phyloP scores from a whole-genome alignment of 306 rosid species.

The Cicer pinnatifidum region DNA sequence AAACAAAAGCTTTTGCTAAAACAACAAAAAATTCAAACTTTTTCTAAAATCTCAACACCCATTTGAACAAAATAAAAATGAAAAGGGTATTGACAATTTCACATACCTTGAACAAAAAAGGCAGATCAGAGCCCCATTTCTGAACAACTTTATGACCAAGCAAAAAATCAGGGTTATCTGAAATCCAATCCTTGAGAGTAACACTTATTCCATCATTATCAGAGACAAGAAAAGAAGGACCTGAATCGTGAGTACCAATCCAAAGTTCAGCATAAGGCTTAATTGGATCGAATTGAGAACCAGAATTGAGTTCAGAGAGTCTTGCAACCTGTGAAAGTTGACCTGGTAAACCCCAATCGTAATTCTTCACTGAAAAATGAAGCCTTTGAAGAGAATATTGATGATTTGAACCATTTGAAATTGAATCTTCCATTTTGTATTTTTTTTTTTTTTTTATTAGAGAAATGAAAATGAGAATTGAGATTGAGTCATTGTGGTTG shows the following conservation, averaged over 20 bases:
- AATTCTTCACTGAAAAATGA: constrained; percentile 70
- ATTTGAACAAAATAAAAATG: neutral
- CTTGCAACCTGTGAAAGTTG: constrained; percentile 66
- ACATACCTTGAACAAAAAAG: constrained; percentile 86
- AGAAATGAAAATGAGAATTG: neutral
- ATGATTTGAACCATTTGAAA: constrained; percentile 9
- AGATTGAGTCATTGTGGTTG: constrained; percentile 33
- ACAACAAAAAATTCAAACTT: constrained; percentile 11
- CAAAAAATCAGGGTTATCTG: constrained; percentile 63
- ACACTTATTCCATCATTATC: constrained; percentile 37
- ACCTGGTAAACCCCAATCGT: constrained; percentile 84
- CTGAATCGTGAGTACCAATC: constrained; percentile 95
- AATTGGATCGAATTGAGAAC: constrained; percentile 52
- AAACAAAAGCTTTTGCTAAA: neutral
- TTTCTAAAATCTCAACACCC: neutral
- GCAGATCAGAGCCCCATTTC: constrained; percentile 87
- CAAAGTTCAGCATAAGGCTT: constrained; percentile 87
- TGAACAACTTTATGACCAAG: constrained; percentile 70
- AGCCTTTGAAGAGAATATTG: constrained; percentile 52
- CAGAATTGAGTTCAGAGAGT: constrained; percentile 64
- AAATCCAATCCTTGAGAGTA: constrained; percentile 77
- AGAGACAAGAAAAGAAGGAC: constrained; percentile 69
- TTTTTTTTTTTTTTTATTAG: neutral
- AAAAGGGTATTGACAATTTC: neutral
- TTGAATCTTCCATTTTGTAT: constrained; percentile 38